phyloP scores from a whole-genome alignment of 768 basidiomycete species.

The Mycena filopes region DNA sequence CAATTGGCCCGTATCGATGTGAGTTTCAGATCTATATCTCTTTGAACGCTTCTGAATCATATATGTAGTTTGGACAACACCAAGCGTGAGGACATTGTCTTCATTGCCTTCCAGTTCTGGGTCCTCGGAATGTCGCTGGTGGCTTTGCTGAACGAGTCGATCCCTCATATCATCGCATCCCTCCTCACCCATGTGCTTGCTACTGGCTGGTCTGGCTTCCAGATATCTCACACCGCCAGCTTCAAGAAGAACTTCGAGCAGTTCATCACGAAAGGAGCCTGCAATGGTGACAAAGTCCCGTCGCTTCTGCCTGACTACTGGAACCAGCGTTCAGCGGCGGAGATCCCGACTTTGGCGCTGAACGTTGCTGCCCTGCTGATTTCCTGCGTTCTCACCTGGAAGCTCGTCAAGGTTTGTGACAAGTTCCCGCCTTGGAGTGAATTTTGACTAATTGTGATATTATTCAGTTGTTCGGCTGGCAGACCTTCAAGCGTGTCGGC shows the following conservation, averaged over 20 bases:
- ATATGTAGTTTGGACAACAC: slow-evolving; percentile 69
- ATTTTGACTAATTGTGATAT: slow-evolving; percentile 4
- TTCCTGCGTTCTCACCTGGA: slow-evolving; percentile 77
- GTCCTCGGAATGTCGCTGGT: slow-evolving; percentile 81
- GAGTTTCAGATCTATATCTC: slow-evolving; percentile 40
- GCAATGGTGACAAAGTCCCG: slow-evolving; percentile 51
- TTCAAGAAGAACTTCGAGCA: slow-evolving; percentile 68
- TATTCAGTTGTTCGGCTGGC: slow-evolving; percentile 79
- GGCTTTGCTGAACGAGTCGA: slow-evolving; percentile 79
- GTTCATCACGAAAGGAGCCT: slow-evolving; percentile 73
- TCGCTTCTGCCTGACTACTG: slow-evolving; percentile 73
- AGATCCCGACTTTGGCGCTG: slow-evolving; percentile 70
- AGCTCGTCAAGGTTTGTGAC: slow-evolving; percentile 69
- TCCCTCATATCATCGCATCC: slow-evolving; percentile 82
- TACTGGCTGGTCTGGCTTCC: slow-evolving; percentile 78
- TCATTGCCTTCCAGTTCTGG: slow-evolving; percentile 85
- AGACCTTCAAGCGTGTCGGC: slow-evolving; percentile 88
- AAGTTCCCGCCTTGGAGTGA: too few relatives aligned
- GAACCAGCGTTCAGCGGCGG: slow-evolving; percentile 66
- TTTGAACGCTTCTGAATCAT: not conserved
- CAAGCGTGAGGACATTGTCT: slow-evolving; percentile 81
- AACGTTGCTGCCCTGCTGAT: slow-evolving; percentile 70
- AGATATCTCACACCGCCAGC: slow-evolving; percentile 66
- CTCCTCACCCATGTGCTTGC: slow-evolving; percentile 78
- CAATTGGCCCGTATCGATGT: slow-evolving; percentile 79